Evolutionary conservation across 129 eudicot species (phyloP).

Genomic region (Dittrichia graveolens): DNA sequence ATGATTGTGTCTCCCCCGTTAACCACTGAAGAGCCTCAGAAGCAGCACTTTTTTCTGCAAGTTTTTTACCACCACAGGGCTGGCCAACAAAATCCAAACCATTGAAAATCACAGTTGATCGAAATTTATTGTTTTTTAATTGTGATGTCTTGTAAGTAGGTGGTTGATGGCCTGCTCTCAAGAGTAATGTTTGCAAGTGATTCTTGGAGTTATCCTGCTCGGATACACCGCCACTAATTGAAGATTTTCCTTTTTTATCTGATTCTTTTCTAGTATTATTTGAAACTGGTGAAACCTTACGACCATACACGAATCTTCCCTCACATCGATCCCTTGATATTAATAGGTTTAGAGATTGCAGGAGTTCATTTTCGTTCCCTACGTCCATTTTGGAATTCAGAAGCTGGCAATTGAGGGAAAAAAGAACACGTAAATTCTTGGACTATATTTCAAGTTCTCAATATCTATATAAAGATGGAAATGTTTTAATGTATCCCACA

Average conservation of each 20-base stretch:
- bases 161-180: slow-evolving; percentile 77
- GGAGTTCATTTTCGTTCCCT: slow-evolving; percentile 47
- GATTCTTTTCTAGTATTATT: slow-evolving; percentile 39
- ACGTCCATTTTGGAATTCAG: slow-evolving; percentile 65
- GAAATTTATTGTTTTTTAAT: slow-evolving; percentile 65
- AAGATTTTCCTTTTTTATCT: slow-evolving; percentile 2
- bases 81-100: slow-evolving; percentile 84
- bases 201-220: slow-evolving; percentile 65
- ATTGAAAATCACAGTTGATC: slow-evolving; percentile 67
- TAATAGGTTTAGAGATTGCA: slow-evolving; percentile 66
- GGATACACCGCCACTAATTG: slow-evolving; percentile 29
- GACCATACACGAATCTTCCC: slow-evolving; percentile 85
- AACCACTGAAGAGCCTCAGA: slow-evolving; percentile 82
- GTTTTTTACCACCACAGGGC: slow-evolving; percentile 73
- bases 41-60: slow-evolving; percentile 93
- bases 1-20: slow-evolving; percentile 68
- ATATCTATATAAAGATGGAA: no score
- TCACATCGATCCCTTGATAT: slow-evolving; percentile 81
- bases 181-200: slow-evolving; percentile 76
- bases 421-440: no score
- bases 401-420: slow-evolving; percentile 50
- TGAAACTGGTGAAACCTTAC: slow-evolving; percentile 50
- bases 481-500: no score
- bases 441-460: not conserved
- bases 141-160: slow-evolving; percentile 78